These are phyloP conservation scores for Cytospora mali DNA, from an alignment of 2,329 filamentous ascomycete species.

Conservation along the genomic window DNA sequence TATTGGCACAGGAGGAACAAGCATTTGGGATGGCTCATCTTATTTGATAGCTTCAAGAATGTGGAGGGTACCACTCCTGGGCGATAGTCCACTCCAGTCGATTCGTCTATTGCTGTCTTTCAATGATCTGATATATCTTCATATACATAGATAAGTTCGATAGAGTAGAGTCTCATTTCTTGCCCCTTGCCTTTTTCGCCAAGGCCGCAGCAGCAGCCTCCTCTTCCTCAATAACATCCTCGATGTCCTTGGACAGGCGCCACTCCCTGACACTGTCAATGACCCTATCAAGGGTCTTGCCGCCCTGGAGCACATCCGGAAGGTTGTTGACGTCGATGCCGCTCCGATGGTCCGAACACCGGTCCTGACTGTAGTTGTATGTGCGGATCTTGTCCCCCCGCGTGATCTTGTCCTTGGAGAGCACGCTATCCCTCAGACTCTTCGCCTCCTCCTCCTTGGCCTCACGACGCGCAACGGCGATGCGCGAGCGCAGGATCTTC, in stretches of 20 bases:
- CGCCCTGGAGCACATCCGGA: constrained; percentile 76
- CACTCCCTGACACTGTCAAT: constrained; percentile 79
- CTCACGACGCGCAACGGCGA: constrained; percentile 80
- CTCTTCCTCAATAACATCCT: constrained; percentile 67
- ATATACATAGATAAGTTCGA: constrained; percentile 1
- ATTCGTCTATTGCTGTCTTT: neutral
- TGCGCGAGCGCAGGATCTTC: constrained; percentile 77
- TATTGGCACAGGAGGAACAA: too few species aligned
- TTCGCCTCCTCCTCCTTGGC: constrained; percentile 80
- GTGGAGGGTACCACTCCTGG: too few species aligned
- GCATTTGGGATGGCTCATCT: too few species aligned
- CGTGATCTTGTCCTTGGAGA: constrained; percentile 80
- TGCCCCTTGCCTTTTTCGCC: constrained; percentile 30
- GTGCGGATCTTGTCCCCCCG: constrained; percentile 92
- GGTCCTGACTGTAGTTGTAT: constrained; percentile 76
- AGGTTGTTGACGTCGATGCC: constrained; percentile 79
- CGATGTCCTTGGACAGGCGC: constrained; percentile 75
- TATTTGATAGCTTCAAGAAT: too few species aligned
- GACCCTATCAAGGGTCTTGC: constrained; percentile 69
- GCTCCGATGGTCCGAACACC: constrained; percentile 87
- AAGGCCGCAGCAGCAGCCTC: constrained; percentile 46
- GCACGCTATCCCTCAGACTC: constrained; percentile 73
- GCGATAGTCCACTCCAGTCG: too few species aligned
- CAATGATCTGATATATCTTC: constrained; percentile 7
- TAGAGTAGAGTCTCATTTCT: constrained; percentile 27